Percentiles rank a stretch among this genome's conserved stretches.
phyloP scores from a whole-genome alignment of 768 basidiomycete genomes.

The Tulasnella calospora region DNA sequence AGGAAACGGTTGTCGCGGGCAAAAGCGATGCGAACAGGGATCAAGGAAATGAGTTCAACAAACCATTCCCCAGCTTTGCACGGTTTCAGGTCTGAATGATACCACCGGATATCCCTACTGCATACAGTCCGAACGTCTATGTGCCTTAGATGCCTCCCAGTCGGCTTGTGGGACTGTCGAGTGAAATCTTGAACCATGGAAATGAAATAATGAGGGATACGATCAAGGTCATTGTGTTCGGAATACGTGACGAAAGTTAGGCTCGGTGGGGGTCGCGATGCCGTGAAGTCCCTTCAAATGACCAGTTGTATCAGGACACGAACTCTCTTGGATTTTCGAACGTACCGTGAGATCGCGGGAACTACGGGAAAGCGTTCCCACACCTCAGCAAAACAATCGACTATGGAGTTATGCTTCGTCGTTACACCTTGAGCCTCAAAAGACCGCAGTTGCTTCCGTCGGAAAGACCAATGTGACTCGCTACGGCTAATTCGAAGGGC shows the following conservation, averaged over 20 bases:
- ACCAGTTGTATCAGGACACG: conserved; percentile 35
- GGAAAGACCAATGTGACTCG: conserved; percentile 52
- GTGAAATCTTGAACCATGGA: conserved; percentile 16
- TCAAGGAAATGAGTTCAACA: conserved; percentile 55
- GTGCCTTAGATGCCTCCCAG: conserved; percentile 35
- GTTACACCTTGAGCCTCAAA: too few species aligned
- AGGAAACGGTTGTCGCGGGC: conserved; percentile 57
- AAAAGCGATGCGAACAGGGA: conserved; percentile 60
- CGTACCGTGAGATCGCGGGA: conserved; percentile 40
- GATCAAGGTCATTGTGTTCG: conserved; percentile 37
- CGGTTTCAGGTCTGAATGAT: conserved; percentile 34
- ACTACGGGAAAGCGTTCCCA: conserved; percentile 60
- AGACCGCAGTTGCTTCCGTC: conserved; percentile 36
- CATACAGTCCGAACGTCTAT: conserved; percentile 42
- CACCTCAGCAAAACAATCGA: conserved; percentile 53
- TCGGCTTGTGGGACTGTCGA: conserved; percentile 42
- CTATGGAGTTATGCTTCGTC: conserved; percentile 44
- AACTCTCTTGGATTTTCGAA: conserved; percentile 34
- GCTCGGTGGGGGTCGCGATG: conserved; percentile 30
- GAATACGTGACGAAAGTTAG: conserved; percentile 4
- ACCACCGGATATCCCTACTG: conserved; percentile 30
- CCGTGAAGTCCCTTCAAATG: conserved; percentile 49
- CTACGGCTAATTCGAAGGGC: conserved; percentile 52
- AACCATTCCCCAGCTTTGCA: conserved; percentile 58
- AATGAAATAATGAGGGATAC: not conserved